These are phyloP conservation scores for Gossypium schwendimanii DNA, from an alignment of 441 rosid species.

Conservation along the genomic window DNA sequence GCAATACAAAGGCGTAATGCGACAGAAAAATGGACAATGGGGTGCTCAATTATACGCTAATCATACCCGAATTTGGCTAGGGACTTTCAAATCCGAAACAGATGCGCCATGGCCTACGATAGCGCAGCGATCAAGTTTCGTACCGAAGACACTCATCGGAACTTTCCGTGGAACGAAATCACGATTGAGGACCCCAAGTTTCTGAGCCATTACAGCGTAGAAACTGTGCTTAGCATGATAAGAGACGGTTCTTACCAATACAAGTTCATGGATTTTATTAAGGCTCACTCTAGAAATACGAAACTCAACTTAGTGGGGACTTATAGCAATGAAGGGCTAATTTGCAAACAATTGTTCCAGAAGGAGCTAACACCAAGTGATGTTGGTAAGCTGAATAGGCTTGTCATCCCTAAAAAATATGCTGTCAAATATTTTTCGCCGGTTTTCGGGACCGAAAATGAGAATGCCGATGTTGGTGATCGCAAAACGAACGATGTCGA, in stretches of 20 bases:
- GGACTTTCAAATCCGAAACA: conserved; percentile 46
- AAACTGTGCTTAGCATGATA: conserved; percentile 45
- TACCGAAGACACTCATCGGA: conserved; percentile 30
- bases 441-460: conserved; percentile 14
- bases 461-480: not conserved
- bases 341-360: conserved; percentile 44
- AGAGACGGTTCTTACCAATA: conserved; percentile 42
- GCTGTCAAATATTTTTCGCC: conserved; percentile 54
- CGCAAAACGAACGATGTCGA: conserved; percentile 14
- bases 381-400: conserved; percentile 76
- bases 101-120: conserved; percentile 71
- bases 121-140: conserved; percentile 55
- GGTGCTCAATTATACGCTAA: conserved; percentile 57
- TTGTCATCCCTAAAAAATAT: conserved; percentile 71
- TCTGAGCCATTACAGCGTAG: conserved; percentile 31
- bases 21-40: conserved; percentile 53
- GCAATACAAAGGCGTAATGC: conserved; percentile 53
- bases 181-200: conserved; percentile 34
- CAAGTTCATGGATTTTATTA: conserved; percentile 30
- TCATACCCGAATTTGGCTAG: conserved; percentile 55
- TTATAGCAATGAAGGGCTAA: conserved; percentile 11
- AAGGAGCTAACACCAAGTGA: conserved; percentile 82
- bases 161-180: conserved; percentile 26
- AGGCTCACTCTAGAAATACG: conserved; percentile 1
- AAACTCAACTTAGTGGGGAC: conserved; percentile 15